phyloP scores from a whole-genome alignment of 2,329 filamentous ascomycete species.

The Paramyrothecium sp. region DNA sequence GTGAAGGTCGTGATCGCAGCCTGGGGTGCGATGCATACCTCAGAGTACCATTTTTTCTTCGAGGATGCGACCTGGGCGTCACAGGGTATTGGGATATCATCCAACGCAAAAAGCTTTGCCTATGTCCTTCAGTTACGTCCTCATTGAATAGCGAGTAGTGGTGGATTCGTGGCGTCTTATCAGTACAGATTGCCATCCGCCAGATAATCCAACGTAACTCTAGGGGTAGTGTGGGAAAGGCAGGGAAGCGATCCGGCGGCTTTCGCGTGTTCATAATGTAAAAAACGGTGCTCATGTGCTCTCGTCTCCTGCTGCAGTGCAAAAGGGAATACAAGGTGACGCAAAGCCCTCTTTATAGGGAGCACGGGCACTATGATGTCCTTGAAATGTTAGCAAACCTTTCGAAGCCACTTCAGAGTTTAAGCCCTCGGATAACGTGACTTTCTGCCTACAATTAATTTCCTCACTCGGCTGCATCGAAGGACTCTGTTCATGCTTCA shows the following conservation, averaged over 20 bases:
- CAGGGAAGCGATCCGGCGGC: background rate
- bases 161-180: slow-evolving; percentile 1
- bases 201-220: slow-evolving; percentile 1
- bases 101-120: background rate
- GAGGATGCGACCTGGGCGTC: background rate
- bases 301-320: too few relatives aligned
- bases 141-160: slow-evolving; percentile 3
- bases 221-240: background rate
- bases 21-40: background rate
- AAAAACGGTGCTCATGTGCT: too few relatives aligned
- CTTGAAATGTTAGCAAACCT: too few relatives aligned
- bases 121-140: background rate
- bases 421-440: too few relatives aligned
- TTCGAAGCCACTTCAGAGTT: too few relatives aligned
- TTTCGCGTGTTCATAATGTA: background rate
- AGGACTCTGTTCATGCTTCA: too few relatives aligned
- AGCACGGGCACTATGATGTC: too few relatives aligned
- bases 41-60: background rate
- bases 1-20: background rate
- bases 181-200: slow-evolving; percentile 4
- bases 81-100: background rate
- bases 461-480: too few relatives aligned
- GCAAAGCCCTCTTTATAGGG: too few relatives aligned
- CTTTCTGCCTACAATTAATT: too few relatives aligned
- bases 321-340: too few relatives aligned